Evolutionary conservation across 2,329 filamentous ascomycete species (phyloP).

Genomic region (Fusarium mundagurra): DNA sequence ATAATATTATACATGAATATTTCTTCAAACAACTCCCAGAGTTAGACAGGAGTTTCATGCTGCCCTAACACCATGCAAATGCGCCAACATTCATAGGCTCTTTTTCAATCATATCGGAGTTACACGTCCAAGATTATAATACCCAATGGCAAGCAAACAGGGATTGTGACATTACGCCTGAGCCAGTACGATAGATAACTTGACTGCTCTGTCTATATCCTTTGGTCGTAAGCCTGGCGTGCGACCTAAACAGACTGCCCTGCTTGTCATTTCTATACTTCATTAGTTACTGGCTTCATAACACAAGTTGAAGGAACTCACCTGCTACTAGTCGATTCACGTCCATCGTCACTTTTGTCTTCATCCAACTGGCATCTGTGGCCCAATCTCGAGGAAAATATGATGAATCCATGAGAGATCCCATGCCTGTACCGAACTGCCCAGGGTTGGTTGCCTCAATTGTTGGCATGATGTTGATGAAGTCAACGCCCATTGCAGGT

Average conservation of each 20-base stretch:
- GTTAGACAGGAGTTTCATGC: neutral
- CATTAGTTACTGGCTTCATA: neutral
- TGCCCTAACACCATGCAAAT: constrained; percentile 9
- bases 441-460: neutral
- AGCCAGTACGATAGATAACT: constrained; percentile 27
- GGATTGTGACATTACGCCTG: neutral
- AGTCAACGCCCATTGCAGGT: constrained; percentile 4
- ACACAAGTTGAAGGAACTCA: constrained; percentile 27
- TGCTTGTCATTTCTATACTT: constrained; percentile 48
- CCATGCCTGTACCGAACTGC: constrained; percentile 14
- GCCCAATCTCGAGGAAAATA: constrained; percentile 32
- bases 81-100: neutral
- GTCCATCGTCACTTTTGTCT: constrained; percentile 49
- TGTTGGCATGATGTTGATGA: constrained; percentile 15
- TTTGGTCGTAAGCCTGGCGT: constrained; percentile 52
- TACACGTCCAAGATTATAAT: neutral
- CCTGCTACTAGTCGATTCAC: constrained; percentile 48
- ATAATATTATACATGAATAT: neutral
- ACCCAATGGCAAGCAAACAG: neutral
- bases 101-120: neutral
- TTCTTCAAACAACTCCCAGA: neutral
- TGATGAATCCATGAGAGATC: constrained; percentile 18
- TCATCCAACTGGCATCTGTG: constrained; percentile 36
- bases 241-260: constrained; percentile 52
- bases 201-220: constrained; percentile 49